phyloP scores from a whole-genome alignment of 768 basidiomycete genomes.

The Mycena polygramma region DNA sequence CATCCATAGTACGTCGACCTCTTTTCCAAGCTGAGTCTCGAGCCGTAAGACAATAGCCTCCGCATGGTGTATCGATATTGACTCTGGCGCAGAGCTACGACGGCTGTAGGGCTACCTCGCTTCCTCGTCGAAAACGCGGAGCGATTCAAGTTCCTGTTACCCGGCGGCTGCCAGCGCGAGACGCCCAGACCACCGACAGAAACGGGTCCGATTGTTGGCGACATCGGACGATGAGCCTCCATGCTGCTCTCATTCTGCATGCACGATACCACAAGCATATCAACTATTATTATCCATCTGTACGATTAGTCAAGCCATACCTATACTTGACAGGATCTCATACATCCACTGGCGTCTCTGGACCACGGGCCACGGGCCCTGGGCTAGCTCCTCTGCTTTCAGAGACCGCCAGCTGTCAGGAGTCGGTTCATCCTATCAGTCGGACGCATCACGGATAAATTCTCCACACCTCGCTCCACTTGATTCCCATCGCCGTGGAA shows the following conservation, averaged over 20 bases:
- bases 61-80: not conserved
- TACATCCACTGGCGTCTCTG: too few species aligned
- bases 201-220: not conserved
- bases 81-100: constrained; percentile 47
- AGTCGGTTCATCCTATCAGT: too few species aligned
- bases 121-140: constrained; percentile 65
- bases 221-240: not conserved
- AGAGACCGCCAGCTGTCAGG: too few species aligned
- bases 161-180: constrained; percentile 65
- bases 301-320: too few species aligned
- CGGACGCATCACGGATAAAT: too few species aligned
- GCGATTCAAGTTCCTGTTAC: constrained; percentile 65
- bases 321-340: too few species aligned
- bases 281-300: constrained; percentile 9
- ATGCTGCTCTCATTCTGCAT: not conserved
- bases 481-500: too few species aligned
- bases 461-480: too few species aligned
- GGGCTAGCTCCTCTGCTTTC: too few species aligned
- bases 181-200: not conserved
- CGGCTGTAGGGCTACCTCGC: constrained; percentile 66
- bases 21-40: constrained; percentile 64
- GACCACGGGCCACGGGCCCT: too few species aligned
- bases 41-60: constrained; percentile 54
- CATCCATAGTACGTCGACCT: constrained; percentile 62
- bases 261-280: not conserved